phyloP scores from a whole-genome alignment of 176 grass and related monocot species.

The Eleusine coracana region DNA sequence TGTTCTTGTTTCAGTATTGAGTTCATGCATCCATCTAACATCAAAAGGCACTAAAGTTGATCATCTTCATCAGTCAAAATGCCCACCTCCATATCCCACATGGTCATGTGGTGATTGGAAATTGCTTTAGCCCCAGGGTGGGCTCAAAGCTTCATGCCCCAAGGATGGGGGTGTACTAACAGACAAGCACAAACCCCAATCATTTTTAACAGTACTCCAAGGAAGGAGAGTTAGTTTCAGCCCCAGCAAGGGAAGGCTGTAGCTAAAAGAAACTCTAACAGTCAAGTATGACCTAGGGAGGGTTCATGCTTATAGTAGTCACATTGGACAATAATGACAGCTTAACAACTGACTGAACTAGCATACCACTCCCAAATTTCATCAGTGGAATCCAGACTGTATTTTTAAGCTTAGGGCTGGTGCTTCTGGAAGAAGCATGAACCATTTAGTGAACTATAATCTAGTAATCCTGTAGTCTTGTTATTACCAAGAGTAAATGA shows the following conservation, averaged over 20 bases:
- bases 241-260: conserved; percentile 48
- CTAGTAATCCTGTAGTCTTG: conserved; percentile 23
- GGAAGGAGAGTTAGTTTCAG: conserved; percentile 57
- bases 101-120: conserved; percentile 63
- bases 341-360: conserved; percentile 42
- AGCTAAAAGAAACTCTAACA: conserved; percentile 52
- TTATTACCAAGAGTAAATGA: conserved; percentile 49
- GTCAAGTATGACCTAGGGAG: conserved; percentile 51
- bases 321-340: conserved; percentile 51
- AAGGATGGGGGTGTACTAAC: conserved; percentile 77
- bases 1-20: conserved; percentile 55
- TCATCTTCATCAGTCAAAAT: conserved; percentile 47
- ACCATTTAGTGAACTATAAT: conserved; percentile 49
- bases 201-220: conserved; percentile 61
- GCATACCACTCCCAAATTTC: conserved; percentile 40
- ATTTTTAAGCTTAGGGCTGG: conserved; percentile 42
- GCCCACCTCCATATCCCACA: conserved; percentile 55
- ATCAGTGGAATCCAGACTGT: conserved; percentile 55
- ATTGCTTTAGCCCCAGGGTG: conserved; percentile 82
- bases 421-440: conserved; percentile 58
- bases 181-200: conserved; percentile 57
- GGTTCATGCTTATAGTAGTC: conserved; percentile 49
- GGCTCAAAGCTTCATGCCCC: conserved; percentile 71
- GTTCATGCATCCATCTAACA: conserved; percentile 71
- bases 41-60: conserved; percentile 44